Evolutionary conservation across 116 monocot species (phyloP).

Genomic region (Trichopus zeylanicus): DNA sequence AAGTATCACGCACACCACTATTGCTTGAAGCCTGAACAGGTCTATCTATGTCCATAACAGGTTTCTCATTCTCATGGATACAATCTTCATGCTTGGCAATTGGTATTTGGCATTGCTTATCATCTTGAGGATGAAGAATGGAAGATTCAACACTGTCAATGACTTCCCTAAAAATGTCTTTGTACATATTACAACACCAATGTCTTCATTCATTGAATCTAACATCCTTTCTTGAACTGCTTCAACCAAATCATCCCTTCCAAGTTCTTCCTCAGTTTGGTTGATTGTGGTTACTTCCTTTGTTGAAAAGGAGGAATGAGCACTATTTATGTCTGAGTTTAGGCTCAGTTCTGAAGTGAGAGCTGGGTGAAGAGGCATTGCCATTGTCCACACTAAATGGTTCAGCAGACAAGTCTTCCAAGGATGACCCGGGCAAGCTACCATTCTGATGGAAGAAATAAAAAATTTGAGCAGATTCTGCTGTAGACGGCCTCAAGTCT

Average conservation of each 20-base stretch:
- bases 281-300: conserved; percentile 1
- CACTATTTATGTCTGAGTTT: neutral
- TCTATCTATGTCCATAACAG: neutral
- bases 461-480: neutral
- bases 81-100: neutral
- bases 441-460: conserved; percentile 1
- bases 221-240: neutral
- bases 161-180: neutral
- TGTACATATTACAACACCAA: neutral
- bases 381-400: neutral
- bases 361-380: neutral
- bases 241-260: neutral
- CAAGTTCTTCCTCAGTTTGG: neutral
- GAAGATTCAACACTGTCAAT: neutral
- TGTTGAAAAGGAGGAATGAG: conserved; percentile 7
- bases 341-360: neutral
- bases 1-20: neutral
- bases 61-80: neutral
- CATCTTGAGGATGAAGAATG: neutral
- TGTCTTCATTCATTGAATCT: neutral
- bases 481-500: neutral
- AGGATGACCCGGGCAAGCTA: conserved; percentile 9
- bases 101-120: neutral
- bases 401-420: neutral
- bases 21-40: neutral